phyloP scores from a whole-genome alignment of 2,329 filamentous ascomycete genomes.

The Raffaelea ambrosiae region DNA sequence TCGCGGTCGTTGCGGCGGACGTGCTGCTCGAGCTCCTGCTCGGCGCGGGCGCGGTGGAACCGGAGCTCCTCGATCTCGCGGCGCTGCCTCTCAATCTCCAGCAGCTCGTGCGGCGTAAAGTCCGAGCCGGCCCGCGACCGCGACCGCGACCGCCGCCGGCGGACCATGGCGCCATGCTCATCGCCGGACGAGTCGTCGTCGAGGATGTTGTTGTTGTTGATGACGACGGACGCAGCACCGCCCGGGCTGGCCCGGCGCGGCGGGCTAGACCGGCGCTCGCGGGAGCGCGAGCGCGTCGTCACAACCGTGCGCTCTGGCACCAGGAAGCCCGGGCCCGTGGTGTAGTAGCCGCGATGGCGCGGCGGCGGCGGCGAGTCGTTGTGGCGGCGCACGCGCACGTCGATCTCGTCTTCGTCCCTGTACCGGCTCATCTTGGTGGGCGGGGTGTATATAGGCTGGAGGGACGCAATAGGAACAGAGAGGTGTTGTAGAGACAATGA shows the following conservation, averaged over 20 bases:
- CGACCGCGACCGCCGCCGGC: slow-evolving; percentile 9
- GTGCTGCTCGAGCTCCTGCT: slow-evolving; percentile 37
- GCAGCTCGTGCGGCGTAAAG: slow-evolving; percentile 33
- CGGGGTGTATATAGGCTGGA: background rate
- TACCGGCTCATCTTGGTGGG: slow-evolving; percentile 21
- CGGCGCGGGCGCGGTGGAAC: slow-evolving; percentile 29
- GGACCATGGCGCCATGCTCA: slow-evolving; percentile 23
- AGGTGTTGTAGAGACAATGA: background rate
- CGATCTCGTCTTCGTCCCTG: slow-evolving; percentile 47
- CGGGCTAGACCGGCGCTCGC: slow-evolving; percentile 36
- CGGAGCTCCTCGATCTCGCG: slow-evolving; percentile 37
- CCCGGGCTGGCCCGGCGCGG: slow-evolving; percentile 12
- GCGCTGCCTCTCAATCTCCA: slow-evolving; percentile 25
- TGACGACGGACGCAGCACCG: slow-evolving; percentile 36
- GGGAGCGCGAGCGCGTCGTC: slow-evolving; percentile 32
- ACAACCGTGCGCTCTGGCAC: slow-evolving; percentile 38
- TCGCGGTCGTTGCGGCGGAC: slow-evolving; percentile 40
- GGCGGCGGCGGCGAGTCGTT: slow-evolving; percentile 19
- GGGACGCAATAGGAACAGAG: background rate
- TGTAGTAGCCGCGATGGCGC: slow-evolving; percentile 32
- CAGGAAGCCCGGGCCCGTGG: slow-evolving; percentile 30
- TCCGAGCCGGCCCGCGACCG: slow-evolving; percentile 14
- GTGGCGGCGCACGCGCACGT: slow-evolving; percentile 38
- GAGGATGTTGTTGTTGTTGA: slow-evolving; percentile 43
- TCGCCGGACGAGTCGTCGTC: slow-evolving; percentile 29